Conservation (phyloP, 1,284 basidiomycete species). For the Paramarasmius palmivorus region DNA sequence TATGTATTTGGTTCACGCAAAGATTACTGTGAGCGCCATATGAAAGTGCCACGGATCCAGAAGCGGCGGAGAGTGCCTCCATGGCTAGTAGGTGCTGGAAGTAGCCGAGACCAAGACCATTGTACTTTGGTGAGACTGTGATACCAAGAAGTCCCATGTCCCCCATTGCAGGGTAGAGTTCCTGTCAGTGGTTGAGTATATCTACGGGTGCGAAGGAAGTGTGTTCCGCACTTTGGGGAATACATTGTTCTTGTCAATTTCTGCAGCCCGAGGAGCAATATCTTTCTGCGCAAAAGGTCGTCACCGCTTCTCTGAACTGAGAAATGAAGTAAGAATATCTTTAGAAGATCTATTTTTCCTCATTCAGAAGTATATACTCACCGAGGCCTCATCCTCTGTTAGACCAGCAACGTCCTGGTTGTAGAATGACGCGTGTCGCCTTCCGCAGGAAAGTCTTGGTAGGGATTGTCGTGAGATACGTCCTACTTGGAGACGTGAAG, state of each 20-base stretch:
- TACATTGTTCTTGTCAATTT: conserved; percentile 82
- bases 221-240: conserved; percentile 64
- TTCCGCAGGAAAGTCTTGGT: conserved; percentile 4
- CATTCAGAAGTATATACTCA: conserved; percentile 31
- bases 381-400: conserved; percentile 82
- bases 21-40: conserved; percentile 95
- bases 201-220: conserved; percentile 2
- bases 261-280: conserved; percentile 79
- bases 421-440: conserved; percentile 60
- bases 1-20: conserved; percentile 87
- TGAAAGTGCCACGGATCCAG: conserved; percentile 88
- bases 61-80: conserved; percentile 89
- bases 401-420: conserved; percentile 80
- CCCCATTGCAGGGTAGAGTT: conserved; percentile 88
- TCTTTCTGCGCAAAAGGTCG: conserved; percentile 79
- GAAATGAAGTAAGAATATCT: background rate
- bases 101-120: conserved; percentile 81
- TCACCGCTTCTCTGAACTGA: conserved; percentile 80
- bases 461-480: background rate
- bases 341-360: background rate
- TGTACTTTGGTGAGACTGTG: conserved; percentile 79
- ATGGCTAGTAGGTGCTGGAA: conserved; percentile 89
- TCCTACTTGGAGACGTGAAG: no score
- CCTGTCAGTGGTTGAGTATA: conserved; percentile 43
- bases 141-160: conserved; percentile 85